A percentile compares a stretch with the other conserved stretches of the same genome.
Evolutionary conservation across 2,329 filamentous ascomycete genomes (phyloP).

Genomic region (Paramyrothecium sp.): DNA sequence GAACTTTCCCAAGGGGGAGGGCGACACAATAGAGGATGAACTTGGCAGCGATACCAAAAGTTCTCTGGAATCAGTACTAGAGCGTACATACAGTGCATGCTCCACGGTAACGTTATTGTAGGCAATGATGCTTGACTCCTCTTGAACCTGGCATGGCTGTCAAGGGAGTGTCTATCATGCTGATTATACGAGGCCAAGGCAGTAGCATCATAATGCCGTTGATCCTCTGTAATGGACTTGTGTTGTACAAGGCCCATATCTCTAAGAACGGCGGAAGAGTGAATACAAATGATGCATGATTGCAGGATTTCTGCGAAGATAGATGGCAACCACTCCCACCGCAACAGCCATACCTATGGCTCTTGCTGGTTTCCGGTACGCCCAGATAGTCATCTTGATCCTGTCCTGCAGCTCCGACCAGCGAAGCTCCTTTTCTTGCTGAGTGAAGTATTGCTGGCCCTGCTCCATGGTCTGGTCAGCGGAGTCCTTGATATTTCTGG

Average conservation of each 20-base stretch:
- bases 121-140: too few species aligned
- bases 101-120: too few species aligned
- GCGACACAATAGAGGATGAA: too few species aligned
- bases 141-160: too few species aligned
- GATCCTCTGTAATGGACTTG: neutral
- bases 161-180: too few species aligned
- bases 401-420: constrained; percentile 52
- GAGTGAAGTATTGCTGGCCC: constrained; percentile 65
- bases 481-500: constrained; percentile 50
- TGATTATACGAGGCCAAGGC: too few species aligned
- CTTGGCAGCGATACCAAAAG: too few species aligned
- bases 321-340: constrained; percentile 67
- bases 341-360: constrained; percentile 63
- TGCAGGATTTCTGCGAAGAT: constrained; percentile 52
- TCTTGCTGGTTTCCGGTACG: constrained; percentile 63
- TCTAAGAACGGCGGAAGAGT: neutral
- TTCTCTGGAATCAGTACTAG: too few species aligned
- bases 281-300: constrained; percentile 14
- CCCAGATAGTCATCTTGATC: constrained; percentile 45
- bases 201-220: too few species aligned
- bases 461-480: constrained; percentile 60
- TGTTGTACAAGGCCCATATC: neutral
- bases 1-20: too few species aligned
- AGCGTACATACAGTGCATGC: too few species aligned
- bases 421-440: constrained; percentile 70